Evolutionary conservation across 139 green algal species (phyloP), one percentile per base, ranked within the genome.

Genomic region (Volvox reticuliferus): DNA sequence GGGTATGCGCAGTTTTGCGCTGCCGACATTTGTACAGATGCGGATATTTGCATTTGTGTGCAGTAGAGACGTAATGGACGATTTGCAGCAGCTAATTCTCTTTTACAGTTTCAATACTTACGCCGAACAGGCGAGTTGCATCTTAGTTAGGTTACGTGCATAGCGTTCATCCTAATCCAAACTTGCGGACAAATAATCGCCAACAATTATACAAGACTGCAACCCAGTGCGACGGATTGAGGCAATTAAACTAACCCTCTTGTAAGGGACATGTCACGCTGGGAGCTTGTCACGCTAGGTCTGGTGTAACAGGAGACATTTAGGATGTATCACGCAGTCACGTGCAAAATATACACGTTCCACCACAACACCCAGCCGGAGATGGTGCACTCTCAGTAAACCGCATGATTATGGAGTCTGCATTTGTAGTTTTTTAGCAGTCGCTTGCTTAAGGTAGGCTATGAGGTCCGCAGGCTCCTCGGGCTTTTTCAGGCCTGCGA

Each of bases 401-500:
- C 28, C 73, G n/a, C 22, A 79, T 68, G 80, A 86, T 73, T 77
- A 35, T 35, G 3, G 16, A 28, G 65, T 73, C 65, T 73, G 65
- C 19, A 5, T 24, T 24, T 73, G 5, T 55, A 55, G 44, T 26
- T 19, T 24, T 93, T 93, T 97, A 20, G 95, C 95, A 13, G 97
- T 98, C 0, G 96, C 93, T 62, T 96, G 30, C 96, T 99, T 99
- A 16, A 99, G 90, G 91, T 95, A 98, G 1, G 97, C 96, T 79
- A 99, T 99, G 22, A 99, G 92, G 92, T 97, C 95, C 16, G 95
- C 93, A 21, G 96, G 96, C 71, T 99, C 97, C 89, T 99, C 95
- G 0, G 96, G 96, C 95, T 99, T 99, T 95, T 99, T 99, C 50
- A 99, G 93, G 19, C 98, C 98, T 36, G 98, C 97, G 92, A 99